phyloP scores from a whole-genome alignment of 257 asterid genomes.

The Schizonepeta tenuifolia region DNA sequence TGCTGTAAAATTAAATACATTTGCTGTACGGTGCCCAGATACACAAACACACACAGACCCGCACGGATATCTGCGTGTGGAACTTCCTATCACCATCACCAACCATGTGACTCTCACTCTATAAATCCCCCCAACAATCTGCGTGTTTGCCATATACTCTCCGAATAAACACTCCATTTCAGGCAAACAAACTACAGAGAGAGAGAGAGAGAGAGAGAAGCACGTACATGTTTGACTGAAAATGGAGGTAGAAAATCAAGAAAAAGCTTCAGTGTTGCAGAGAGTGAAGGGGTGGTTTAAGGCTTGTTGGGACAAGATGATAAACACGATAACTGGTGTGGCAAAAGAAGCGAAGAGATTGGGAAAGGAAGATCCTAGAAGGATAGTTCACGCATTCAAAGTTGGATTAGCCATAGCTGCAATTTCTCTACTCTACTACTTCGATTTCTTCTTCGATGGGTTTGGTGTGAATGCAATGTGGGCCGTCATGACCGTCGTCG shows the following conservation, averaged over 20 bases:
- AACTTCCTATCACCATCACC: conserved; percentile 23
- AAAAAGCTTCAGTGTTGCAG: not conserved
- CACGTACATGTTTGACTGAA: not conserved
- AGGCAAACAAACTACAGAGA: not conserved
- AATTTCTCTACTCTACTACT: conserved; percentile 45
- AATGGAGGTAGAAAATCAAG: conserved; percentile 40
- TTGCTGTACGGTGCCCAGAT: not conserved
- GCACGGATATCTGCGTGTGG: conserved; percentile 26
- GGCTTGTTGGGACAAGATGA: not conserved
- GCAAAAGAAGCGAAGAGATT: conserved; percentile 31
- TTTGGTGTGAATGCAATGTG: conserved; percentile 52
- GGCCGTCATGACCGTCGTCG: conserved; percentile 61
- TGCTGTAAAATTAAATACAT: conserved; percentile 12
- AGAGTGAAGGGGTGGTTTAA: conserved; percentile 20
- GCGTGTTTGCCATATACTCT: not conserved
- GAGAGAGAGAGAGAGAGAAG: too few species aligned
- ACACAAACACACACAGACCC: not conserved
- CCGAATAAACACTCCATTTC: not conserved
- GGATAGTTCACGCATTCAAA: conserved; percentile 42
- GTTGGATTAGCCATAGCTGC: conserved; percentile 43
- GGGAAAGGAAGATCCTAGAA: conserved; percentile 40
- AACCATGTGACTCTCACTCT: not conserved
- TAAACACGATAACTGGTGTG: not conserved
- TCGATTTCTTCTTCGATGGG: conserved; percentile 45
- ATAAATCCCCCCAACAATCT: conserved; percentile 17